Percentiles rank a stretch among this genome's conserved stretches.
Evolutionary conservation across 352 stramenopile genomes (phyloP).

Genomic region (Hyaloperonospora arabidopsidis): DNA sequence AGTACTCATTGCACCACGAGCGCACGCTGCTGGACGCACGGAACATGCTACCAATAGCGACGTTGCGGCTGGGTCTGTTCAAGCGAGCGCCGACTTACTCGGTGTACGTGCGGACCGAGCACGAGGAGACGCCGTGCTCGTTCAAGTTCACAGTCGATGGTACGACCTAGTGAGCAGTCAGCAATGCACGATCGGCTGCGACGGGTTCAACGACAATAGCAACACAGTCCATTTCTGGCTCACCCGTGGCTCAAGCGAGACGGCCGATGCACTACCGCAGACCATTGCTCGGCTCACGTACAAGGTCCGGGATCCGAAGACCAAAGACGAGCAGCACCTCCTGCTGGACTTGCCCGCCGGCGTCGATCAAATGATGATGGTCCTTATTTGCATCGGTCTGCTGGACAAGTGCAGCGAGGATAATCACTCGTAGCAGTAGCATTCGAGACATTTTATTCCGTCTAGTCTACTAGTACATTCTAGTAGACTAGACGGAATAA

Average conservation of each 20-base stretch:
- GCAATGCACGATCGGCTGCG: slow-evolving; percentile 28
- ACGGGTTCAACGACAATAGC: slow-evolving; percentile 15
- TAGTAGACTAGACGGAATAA: too few relatives aligned
- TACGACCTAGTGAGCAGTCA: slow-evolving; percentile 27
- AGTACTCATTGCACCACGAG: slow-evolving; percentile 30
- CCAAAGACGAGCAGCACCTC: slow-evolving; percentile 16
- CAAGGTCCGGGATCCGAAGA: slow-evolving; percentile 22
- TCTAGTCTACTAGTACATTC: too few relatives aligned
- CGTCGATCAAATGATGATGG: slow-evolving; percentile 37
- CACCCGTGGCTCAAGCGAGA: slow-evolving; percentile 22
- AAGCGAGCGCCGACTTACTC: slow-evolving; percentile 31
- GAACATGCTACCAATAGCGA: slow-evolving; percentile 27
- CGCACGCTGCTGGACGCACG: slow-evolving; percentile 31
- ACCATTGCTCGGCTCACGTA: slow-evolving; percentile 25
- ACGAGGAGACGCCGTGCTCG: slow-evolving; percentile 29
- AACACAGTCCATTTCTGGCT: slow-evolving; percentile 30
- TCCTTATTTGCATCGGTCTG: slow-evolving; percentile 35
- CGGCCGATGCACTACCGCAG: slow-evolving; percentile 27
- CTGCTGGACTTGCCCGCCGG: slow-evolving; percentile 28
- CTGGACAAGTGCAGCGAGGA: slow-evolving; percentile 28
- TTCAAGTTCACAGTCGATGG: slow-evolving; percentile 32
- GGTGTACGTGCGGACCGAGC: slow-evolving; percentile 30
- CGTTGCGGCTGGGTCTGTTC: slow-evolving; percentile 29
- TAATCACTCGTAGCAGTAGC: slow-evolving; percentile 20
- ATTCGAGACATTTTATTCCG: not conserved